Evolutionary conservation across 2,329 filamentous ascomycete species (phyloP).

Genomic region (Ascochyta clinopodiicola): DNA sequence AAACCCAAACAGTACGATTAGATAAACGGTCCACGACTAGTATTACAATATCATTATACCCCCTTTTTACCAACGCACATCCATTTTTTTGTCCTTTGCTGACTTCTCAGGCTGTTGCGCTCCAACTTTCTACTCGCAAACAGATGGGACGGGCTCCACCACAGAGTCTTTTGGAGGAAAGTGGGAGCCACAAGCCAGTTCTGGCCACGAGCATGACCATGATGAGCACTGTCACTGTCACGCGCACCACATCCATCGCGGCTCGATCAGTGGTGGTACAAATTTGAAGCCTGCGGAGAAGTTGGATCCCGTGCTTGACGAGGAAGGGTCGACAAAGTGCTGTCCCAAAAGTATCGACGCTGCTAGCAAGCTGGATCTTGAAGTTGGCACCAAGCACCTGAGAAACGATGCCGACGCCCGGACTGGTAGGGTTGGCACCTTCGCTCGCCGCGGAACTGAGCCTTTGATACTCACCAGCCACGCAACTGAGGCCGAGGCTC

Average conservation of each 20-base stretch:
- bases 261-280: constrained; percentile 17
- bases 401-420: neutral
- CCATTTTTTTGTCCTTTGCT: constrained; percentile 3
- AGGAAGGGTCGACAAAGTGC: constrained; percentile 15
- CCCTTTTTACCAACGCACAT: constrained; percentile 2
- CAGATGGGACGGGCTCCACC: constrained; percentile 14
- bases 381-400: neutral
- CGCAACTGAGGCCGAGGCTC: neutral
- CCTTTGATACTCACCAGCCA: neutral
- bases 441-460: constrained; percentile 8
- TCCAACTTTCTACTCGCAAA: neutral
- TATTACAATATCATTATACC: constrained; percentile 25
- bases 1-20: constrained; percentile 29
- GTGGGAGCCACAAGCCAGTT: neutral
- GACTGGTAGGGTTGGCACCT: neutral
- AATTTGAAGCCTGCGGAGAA: constrained; percentile 22
- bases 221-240: constrained; percentile 7
- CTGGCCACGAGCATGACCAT: constrained; percentile 1
- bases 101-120: constrained; percentile 6
- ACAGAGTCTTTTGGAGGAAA: neutral
- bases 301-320: constrained; percentile 21
- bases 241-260: constrained; percentile 21
- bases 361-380: constrained; percentile 21
- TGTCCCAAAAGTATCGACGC: constrained; percentile 14
- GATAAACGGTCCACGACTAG: constrained; percentile 17